Evolutionary conservation across 176 grass and related monocot species (phyloP).

Genomic region (Typha latifolia): DNA sequence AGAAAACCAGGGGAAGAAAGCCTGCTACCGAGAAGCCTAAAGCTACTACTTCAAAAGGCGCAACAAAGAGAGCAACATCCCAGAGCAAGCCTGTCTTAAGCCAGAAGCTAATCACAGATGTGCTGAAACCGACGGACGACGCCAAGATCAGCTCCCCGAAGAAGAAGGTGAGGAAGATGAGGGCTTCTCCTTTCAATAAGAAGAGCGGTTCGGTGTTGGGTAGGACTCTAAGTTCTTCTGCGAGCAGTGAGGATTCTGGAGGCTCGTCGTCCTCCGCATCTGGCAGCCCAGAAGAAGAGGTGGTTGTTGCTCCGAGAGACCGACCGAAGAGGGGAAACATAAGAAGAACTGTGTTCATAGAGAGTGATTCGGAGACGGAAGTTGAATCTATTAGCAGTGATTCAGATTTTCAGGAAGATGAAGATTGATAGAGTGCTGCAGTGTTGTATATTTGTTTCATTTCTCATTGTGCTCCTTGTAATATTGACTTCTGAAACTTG

Average conservation of each 20-base stretch:
- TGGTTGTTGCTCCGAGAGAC: constrained; percentile 15
- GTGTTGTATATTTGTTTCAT: too few relatives aligned
- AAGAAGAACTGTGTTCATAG: constrained; percentile 15
- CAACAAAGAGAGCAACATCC: constrained; percentile 29
- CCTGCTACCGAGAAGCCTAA: constrained; percentile 19
- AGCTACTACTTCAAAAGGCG: not conserved
- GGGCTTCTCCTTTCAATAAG: constrained; percentile 64
- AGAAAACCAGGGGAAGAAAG: constrained; percentile 50
- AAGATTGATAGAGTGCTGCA: not conserved
- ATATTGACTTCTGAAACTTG: too few relatives aligned
- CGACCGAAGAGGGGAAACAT: constrained; percentile 52
- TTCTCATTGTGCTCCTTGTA: too few relatives aligned
- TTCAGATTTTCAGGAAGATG: constrained; percentile 46
- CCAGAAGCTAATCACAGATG: constrained; percentile 34
- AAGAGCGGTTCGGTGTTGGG: constrained; percentile 48
- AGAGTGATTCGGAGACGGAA: constrained; percentile 48
- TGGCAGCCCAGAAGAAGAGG: constrained; percentile 14
- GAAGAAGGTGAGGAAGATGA: constrained; percentile 72
- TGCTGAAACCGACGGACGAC: constrained; percentile 31
- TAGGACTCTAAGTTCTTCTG: constrained; percentile 11
- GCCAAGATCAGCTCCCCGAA: constrained; percentile 30
- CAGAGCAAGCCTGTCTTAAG: constrained; percentile 11
- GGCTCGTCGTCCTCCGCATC: constrained; percentile 8
- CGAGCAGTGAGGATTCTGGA: constrained; percentile 15
- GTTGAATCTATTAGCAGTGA: constrained; percentile 25